Conservation (phyloP, 2,329 filamentous ascomycete species). For the Juglanconis sp. region DNA sequence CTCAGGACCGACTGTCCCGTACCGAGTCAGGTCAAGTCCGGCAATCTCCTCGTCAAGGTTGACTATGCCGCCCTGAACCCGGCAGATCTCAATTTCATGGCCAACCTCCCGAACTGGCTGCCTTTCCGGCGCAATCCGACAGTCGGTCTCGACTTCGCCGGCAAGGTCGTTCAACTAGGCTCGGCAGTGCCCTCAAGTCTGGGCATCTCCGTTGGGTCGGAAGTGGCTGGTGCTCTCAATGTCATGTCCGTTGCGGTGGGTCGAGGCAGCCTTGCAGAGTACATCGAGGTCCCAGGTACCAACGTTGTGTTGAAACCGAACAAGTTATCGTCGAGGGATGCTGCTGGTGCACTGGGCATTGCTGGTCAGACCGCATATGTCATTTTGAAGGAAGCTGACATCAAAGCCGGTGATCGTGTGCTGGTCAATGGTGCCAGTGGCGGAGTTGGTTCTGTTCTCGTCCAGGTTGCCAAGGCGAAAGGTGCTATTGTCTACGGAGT, state of each 20-base stretch:
- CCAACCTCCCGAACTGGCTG: constrained; percentile 26
- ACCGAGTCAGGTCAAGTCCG: constrained; percentile 15
- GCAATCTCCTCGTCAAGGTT: constrained; percentile 29
- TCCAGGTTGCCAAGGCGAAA: constrained; percentile 43
- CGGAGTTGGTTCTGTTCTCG: constrained; percentile 43
- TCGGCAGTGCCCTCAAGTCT: constrained; percentile 14
- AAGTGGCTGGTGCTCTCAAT: constrained; percentile 31
- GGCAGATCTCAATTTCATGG: constrained; percentile 32
- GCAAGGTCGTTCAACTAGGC: constrained; percentile 29
- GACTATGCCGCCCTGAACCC: constrained; percentile 35
- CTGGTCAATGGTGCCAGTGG: constrained; percentile 51
- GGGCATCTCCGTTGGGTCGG: constrained; percentile 23
- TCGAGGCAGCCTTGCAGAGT: constrained; percentile 32
- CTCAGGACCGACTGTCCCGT: constrained; percentile 23
- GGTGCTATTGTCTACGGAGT: constrained; percentile 43
- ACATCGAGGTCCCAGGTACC: constrained; percentile 30
- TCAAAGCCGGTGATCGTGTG: constrained; percentile 28
- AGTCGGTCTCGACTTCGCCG: constrained; percentile 33
- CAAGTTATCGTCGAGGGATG: constrained; percentile 20
- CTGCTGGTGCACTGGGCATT: constrained; percentile 31
- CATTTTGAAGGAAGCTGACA: constrained; percentile 23
- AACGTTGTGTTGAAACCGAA: constrained; percentile 27
- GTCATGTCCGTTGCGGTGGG: constrained; percentile 26
- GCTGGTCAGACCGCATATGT: constrained; percentile 33
- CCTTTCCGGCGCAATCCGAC: constrained; percentile 30